Percentiles rank a stretch among this genome's conserved stretches.
Evolutionary conservation across 345 rosid species (phyloP).

Genomic region (Capsella bursapastoris): DNA sequence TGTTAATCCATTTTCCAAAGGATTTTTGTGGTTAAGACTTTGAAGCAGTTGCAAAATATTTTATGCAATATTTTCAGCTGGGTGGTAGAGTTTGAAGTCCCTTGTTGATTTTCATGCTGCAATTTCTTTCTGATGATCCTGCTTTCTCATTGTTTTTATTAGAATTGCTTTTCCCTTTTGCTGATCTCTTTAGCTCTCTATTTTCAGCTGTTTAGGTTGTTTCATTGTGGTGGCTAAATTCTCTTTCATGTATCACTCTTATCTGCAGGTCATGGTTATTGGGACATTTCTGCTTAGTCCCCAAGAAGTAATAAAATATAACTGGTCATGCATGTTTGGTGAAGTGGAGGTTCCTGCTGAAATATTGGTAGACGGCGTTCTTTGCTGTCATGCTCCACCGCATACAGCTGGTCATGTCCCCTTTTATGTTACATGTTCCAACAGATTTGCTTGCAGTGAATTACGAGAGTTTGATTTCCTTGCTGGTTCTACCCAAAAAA

Average conservation of each 20-base stretch:
- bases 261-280: constrained; percentile 64
- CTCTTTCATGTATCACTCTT: constrained; percentile 25
- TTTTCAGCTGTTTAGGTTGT: constrained; percentile 10
- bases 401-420: constrained; percentile 78
- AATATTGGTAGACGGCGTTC: constrained; percentile 74
- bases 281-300: constrained; percentile 71
- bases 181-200: constrained; percentile 17
- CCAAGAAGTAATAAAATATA: constrained; percentile 60
- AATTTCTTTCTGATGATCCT: neutral
- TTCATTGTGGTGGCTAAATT: constrained; percentile 4
- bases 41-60: constrained; percentile 14
- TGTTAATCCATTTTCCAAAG: neutral
- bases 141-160: constrained; percentile 1
- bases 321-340: constrained; percentile 98
- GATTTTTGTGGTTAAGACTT: neutral
- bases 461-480: constrained; percentile 86
- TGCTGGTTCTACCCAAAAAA: constrained; percentile 54
- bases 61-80: neutral
- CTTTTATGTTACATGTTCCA: constrained; percentile 88
- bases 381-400: constrained; percentile 73
- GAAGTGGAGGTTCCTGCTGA: constrained; percentile 92
- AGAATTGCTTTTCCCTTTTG: constrained; percentile 10
- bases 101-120: constrained; percentile 9
- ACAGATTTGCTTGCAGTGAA: constrained; percentile 93
- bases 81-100: constrained; percentile 4